phyloP scores from a whole-genome alignment of 257 asterid genomes.

The Solanum medicagineum region DNA sequence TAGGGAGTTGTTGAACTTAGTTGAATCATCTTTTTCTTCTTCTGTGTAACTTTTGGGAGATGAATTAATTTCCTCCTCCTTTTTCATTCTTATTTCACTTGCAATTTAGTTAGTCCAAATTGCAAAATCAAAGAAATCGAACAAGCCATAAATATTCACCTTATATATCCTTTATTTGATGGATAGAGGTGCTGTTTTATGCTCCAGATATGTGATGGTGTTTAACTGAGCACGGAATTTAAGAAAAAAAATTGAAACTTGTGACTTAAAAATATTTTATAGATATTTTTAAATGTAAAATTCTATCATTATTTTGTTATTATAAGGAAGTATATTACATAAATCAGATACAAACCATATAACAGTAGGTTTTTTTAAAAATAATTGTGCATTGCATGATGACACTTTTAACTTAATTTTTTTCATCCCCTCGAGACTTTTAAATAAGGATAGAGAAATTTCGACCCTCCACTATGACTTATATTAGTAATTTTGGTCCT shows the following conservation, averaged over 20 bases:
- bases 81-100: neutral
- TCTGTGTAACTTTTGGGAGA: neutral
- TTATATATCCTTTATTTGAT: neutral
- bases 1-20: slow-evolving; percentile 32
- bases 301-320: neutral
- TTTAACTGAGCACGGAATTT: too few species aligned
- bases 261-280: neutral
- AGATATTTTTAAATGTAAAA: too few species aligned
- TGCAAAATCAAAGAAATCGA: neutral
- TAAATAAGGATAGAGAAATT: too few species aligned
- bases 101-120: neutral
- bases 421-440: neutral
- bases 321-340: neutral
- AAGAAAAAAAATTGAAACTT: neutral
- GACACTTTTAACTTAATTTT: neutral
- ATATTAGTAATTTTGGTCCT: neutral
- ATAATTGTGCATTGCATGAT: neutral
- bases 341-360: neutral
- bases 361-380: neutral
- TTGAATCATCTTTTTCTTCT: slow-evolving; percentile 12
- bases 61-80: neutral
- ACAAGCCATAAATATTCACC: too few species aligned
- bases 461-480: neutral
- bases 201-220: neutral
- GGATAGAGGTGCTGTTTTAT: neutral